Evolutionary conservation across 371 early-diverging fungal genomes (phyloP), one percentile per base, ranked within the genome.

Genomic region (Apophysomyces trapeziformis): DNA sequence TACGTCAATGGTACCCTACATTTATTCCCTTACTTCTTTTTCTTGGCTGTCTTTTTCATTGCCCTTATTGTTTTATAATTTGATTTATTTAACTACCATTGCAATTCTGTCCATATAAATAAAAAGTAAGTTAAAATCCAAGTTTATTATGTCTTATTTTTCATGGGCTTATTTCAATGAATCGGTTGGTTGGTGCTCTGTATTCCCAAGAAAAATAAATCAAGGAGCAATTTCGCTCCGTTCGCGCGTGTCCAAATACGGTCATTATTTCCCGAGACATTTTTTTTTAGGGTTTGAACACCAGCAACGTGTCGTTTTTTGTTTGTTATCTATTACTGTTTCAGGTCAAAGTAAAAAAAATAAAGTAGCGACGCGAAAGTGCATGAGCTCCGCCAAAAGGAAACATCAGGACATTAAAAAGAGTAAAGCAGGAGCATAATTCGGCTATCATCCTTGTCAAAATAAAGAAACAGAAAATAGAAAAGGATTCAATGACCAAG

Each of bases 271-370:
- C 54, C 54, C 54, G 54, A 50, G 54, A 21, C 16, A 11, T 26
- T 50, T 50, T 50, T 50, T 50, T 50, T 50, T 50, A 50, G 9
- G 21, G 18, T 50, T 50, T 50, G 18, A 50, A 50, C 21, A 26
- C 21, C 54, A 50, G 54, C 54, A 50, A 50, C 54, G 54, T 50
- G 54, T 21, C 21, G 54, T n/a, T 21, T 45, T 45, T 45, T 50
- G 54, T 50, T 50, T 50, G 54, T 50, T 50, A 50, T 50, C 54
- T 50, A 26, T 50, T n/a, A 18, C 21, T 50, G 54, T 50, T 50
- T 50, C 54, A 50, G 54, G 54, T 50, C 54, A 26, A 50, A 7
- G 21, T 21, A 50, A 50, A 50, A 50, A 21, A 50, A 32, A 50
- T n/a, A 11, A 21, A 16, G 21, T 26, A 26, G 26, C 26, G 26